Conservation (phyloP, 2,329 filamentous ascomycete species). For the Hymenoscyphus linearis region DNA sequence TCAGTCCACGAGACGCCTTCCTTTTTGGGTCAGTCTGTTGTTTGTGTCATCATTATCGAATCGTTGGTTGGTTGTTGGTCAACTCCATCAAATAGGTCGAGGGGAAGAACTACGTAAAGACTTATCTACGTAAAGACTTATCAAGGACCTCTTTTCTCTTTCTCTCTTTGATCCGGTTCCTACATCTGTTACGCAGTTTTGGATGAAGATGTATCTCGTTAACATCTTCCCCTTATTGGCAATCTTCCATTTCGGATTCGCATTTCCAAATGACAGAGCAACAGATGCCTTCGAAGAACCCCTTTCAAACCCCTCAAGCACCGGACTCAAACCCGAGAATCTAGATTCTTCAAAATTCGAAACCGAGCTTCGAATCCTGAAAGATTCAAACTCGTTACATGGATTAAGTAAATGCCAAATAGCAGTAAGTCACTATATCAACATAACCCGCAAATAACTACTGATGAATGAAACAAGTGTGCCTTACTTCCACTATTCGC, state of each 20-base stretch:
- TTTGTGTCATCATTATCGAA: not conserved
- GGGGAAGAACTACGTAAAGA: not conserved
- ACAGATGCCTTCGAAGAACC: not conserved
- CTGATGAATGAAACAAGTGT: not conserved
- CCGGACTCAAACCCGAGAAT: not conserved
- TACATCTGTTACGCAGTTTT: not conserved
- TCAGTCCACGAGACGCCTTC: not conserved
- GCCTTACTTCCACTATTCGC: slow-evolving; percentile 1
- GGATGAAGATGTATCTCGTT: not conserved
- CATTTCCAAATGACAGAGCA: not conserved
- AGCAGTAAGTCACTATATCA: not conserved
- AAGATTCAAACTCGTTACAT: not conserved
- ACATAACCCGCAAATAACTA: not conserved
- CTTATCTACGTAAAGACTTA: no score
- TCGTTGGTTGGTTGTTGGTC: not conserved
- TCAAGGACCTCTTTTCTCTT: not conserved
- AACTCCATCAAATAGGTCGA: not conserved
- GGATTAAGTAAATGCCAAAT: not conserved
- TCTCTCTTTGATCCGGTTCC: not conserved
- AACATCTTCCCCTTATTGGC: not conserved
- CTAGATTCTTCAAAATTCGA: not conserved
- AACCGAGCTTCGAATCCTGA: not conserved
- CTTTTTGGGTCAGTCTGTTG: not conserved
- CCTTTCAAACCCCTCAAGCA: not conserved
- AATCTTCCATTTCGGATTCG: not conserved